Base-by-base conservation (phyloP, 768 basidiomycete species). In the Pseudohyphozyma bogoriensis region DNA sequence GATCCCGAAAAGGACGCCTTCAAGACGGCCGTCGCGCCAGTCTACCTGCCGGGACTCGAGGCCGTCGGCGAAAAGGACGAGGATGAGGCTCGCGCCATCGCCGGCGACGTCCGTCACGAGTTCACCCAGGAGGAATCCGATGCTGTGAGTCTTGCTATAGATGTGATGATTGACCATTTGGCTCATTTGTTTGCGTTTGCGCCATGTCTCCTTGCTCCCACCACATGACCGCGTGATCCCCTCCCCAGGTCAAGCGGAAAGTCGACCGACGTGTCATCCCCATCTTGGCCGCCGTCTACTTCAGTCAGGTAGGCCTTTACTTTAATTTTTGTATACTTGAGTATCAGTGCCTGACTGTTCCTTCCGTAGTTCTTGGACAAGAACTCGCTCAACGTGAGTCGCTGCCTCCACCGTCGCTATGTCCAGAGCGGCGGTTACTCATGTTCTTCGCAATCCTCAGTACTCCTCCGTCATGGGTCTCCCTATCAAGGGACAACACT, bases 281-380 rank as follows among this genome's bases (percentile, higher is more conserved):
- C 0, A 10, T 60, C 9, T 50, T 65, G 29, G 54, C 54, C 0
- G 54, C 55, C 9, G 59, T 61, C 29, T 54, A 60, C 49, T 63
- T 55, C 40, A 44, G 31, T 45, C 33, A 36, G 24, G 22, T 51
- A n/a, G n/a, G n/a, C n/a, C n/a, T n/a, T n/a, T n/a, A n/a, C n/a
- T n/a, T n/a, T n/a, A n/a, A n/a, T n/a, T n/a, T n/a, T n/a, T n/a
- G n/a, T n/a, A 18, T 11, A 10, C 8, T 35, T 5, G 29, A 4
- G 29, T 10, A 31, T 22, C 29, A 6, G 10, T 6, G 5, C 28
- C 29, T 11, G 31, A 8, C n/a, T 31, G 31, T 31, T 5, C 56
- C 12, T 12, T 10, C 16, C 31, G 1, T 82, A 85, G 66, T 84
- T 80, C 65, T 69, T 84, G 81, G 84, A 85, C 71, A 85, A 85